Conservation (phyloP, 2,329 filamentous ascomycete species). For the Mycocentrospora acerina region DNA sequence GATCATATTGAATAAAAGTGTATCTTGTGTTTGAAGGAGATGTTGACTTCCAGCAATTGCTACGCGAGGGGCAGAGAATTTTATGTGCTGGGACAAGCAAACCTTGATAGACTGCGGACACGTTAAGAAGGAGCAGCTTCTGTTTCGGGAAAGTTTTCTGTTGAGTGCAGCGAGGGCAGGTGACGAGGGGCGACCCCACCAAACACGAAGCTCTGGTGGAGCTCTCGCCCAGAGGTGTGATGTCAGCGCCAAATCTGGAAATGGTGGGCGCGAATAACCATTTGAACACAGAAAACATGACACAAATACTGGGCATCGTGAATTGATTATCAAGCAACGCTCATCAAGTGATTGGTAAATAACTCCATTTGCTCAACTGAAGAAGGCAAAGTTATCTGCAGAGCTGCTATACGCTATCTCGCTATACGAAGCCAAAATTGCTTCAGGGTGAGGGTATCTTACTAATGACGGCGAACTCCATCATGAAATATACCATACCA, state of each 20-base stretch:
- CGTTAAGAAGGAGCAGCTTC: no score
- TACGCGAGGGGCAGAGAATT: not conserved
- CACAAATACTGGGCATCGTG: no score
- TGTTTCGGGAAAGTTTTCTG: constrained; percentile 3
- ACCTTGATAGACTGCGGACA: no score
- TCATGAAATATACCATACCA: constrained; percentile 32
- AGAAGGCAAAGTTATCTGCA: no score
- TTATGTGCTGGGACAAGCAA: constrained; percentile 1
- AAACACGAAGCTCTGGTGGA: constrained; percentile 6
- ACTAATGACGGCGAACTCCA: constrained; percentile 28
- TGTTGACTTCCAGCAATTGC: not conserved
- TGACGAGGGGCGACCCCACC: constrained; percentile 4
- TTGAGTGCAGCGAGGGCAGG: constrained; percentile 5
- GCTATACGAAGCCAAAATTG: constrained; percentile 22
- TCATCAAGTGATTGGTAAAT: no score
- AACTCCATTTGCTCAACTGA: no score
- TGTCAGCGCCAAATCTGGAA: constrained; percentile 8
- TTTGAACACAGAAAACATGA: no score
- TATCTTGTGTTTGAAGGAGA: not conserved
- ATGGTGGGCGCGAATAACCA: not conserved
- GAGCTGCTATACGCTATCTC: no score
- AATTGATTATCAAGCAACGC: no score
- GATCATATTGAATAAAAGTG: constrained; percentile 29
- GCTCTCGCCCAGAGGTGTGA: constrained; percentile 4
- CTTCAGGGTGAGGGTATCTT: constrained; percentile 39